phyloP scores from a whole-genome alignment of 176 grass and related monocot genomes.

The Cenchrus fungigraminus region DNA sequence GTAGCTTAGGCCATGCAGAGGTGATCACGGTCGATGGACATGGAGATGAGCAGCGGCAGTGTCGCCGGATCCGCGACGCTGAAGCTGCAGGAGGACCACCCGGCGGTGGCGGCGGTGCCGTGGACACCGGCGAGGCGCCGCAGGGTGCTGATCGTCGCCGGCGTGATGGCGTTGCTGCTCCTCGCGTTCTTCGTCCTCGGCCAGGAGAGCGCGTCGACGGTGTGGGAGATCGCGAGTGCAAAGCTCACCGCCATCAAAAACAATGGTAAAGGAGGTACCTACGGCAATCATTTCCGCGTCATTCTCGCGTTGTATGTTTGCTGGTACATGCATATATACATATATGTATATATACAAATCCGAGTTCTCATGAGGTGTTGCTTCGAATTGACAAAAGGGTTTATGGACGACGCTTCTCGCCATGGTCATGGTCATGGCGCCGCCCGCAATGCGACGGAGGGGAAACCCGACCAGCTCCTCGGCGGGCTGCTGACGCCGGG shows the following conservation, averaged over 20 bases:
- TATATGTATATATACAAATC: too few species aligned
- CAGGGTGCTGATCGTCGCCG: background rate
- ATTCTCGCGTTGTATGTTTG: too few species aligned
- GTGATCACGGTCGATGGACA: too few species aligned
- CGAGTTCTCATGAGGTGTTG: too few species aligned
- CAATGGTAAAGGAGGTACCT: background rate
- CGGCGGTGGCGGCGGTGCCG: background rate
- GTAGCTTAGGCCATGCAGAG: too few species aligned
- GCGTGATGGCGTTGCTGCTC: constrained; percentile 24
- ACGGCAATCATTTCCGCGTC: background rate
- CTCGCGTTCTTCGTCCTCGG: constrained; percentile 27
- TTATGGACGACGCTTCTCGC: background rate
- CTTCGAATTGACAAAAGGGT: constrained; percentile 7
- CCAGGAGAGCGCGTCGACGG: background rate
- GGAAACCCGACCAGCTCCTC: constrained; percentile 41
- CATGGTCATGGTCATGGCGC: background rate
- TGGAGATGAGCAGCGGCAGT: background rate
- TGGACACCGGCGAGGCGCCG: background rate
- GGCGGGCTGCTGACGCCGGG: constrained; percentile 36
- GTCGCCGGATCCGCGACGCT: too few species aligned
- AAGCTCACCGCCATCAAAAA: background rate
- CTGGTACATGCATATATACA: too few species aligned
- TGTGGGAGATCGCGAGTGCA: constrained; percentile 15
- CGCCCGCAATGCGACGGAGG: background rate
- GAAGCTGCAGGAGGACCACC: background rate